A percentile compares a stretch with the other conserved stretches of the same genome.
phyloP scores from a whole-genome alignment of 176 grass and related monocot genomes.

The Musa itinerans region DNA sequence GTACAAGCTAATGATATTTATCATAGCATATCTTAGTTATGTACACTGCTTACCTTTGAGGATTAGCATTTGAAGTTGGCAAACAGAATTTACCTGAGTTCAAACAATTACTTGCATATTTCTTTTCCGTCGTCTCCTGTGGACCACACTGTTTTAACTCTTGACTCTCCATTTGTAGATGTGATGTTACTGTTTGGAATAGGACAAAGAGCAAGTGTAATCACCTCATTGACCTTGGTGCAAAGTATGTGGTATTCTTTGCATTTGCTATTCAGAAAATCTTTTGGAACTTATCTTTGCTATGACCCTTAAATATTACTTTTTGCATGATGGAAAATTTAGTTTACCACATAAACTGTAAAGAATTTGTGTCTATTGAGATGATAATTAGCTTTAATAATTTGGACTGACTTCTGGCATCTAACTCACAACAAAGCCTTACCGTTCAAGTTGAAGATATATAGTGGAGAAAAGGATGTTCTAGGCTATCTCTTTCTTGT shows the following conservation, averaged over 20 bases:
- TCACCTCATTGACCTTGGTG: slow-evolving; percentile 57
- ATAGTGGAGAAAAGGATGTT: too few relatives aligned
- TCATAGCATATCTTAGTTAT: not conserved
- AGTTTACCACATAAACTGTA: not conserved
- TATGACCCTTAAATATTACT: not conserved
- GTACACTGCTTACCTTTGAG: not conserved
- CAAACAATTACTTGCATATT: not conserved
- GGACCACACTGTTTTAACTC: not conserved
- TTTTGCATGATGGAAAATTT: not conserved
- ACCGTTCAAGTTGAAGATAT: not conserved
- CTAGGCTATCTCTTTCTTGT: not conserved
- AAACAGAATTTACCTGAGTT: not conserved
- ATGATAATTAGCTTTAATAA: not conserved
- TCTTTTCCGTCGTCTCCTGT: not conserved
- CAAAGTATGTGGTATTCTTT: slow-evolving; percentile 33
- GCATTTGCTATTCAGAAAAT: not conserved
- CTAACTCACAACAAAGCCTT: not conserved
- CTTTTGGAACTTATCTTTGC: not conserved
- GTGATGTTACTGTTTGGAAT: slow-evolving; percentile 82
- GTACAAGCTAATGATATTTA: too few relatives aligned
- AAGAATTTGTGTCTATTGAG: not conserved
- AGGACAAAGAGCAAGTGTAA: slow-evolving; percentile 85
- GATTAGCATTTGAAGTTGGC: not conserved
- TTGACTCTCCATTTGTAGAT: slow-evolving; percentile 28
- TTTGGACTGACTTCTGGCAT: not conserved